Evolutionary conservation across 2,329 filamentous ascomycete species (phyloP).

Genomic region (Lachnum nothofagi): DNA sequence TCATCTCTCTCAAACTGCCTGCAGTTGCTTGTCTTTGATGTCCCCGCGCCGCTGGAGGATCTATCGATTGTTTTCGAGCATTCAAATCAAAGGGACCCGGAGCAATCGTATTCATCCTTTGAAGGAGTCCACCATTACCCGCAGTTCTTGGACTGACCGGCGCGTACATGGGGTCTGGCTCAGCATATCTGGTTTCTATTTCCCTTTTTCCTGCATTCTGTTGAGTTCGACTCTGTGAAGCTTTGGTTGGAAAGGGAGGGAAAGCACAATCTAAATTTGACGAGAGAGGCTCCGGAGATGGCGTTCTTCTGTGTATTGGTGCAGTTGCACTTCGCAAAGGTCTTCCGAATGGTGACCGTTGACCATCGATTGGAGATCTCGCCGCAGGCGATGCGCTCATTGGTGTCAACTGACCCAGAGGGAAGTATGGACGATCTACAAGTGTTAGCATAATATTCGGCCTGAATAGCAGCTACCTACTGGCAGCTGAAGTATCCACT

Average conservation of each 20-base stretch:
- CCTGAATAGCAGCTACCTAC: conserved; percentile 35
- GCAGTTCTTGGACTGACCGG: conserved; percentile 44
- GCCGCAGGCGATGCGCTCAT: conserved; percentile 57
- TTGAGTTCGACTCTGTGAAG: conserved; percentile 16
- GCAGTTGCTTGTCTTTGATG: conserved; percentile 28
- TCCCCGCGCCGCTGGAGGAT: conserved; percentile 21
- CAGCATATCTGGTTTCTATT: conserved; percentile 20
- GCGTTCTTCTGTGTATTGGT: conserved; percentile 35
- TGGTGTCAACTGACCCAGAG: conserved; percentile 57
- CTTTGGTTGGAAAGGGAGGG: conserved; percentile 45
- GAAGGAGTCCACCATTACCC: conserved; percentile 45
- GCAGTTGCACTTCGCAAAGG: conserved; percentile 36
- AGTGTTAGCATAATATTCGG: conserved; percentile 32
- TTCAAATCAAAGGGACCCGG: conserved; percentile 60
- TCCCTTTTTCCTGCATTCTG: conserved; percentile 12
- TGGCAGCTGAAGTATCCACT: conserved; percentile 49
- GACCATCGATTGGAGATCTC: conserved; percentile 54
- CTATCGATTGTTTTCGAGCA: conserved; percentile 31
- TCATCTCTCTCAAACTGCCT: conserved; percentile 18
- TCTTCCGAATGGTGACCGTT: conserved; percentile 36
- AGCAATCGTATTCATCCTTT: conserved; percentile 60
- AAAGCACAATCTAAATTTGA: conserved; percentile 48
- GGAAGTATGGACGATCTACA: conserved; percentile 50
- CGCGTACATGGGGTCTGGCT: conserved; percentile 40
- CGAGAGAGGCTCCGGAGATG: conserved; percentile 40